Evolutionary conservation across 2,329 filamentous ascomycete genomes (phyloP).

Genomic region (Cladosporium cucumerinum): DNA sequence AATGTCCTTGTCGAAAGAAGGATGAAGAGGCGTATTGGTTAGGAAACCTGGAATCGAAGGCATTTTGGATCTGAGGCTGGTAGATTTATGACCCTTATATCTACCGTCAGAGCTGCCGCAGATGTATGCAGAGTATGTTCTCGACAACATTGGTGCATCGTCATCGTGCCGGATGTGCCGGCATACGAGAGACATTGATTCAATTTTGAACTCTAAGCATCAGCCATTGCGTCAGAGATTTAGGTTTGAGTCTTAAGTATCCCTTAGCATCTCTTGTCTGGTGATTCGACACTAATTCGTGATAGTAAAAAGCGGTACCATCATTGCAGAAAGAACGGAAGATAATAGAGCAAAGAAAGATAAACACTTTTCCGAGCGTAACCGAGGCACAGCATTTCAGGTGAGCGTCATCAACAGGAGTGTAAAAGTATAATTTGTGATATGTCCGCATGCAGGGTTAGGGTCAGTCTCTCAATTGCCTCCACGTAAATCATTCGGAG

Average conservation of each 20-base stretch:
- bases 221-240: background rate
- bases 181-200: background rate
- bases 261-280: background rate
- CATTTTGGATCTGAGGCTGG: constrained; percentile 2
- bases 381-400: background rate
- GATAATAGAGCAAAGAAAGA: background rate
- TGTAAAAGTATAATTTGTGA: background rate
- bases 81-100: background rate
- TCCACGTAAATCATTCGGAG: too few species aligned
- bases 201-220: background rate
- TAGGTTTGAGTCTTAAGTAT: background rate
- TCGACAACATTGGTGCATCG: background rate
- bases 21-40: constrained; percentile 19
- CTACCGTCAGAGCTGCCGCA: background rate
- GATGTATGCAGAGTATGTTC: background rate
- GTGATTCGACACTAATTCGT: background rate
- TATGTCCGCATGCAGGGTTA: background rate
- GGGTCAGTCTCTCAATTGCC: background rate
- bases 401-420: background rate
- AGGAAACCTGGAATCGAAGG: constrained; percentile 29
- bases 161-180: background rate
- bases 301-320: background rate
- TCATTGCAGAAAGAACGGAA: background rate
- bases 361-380: background rate
- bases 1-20: constrained; percentile 50